Evolutionary conservation across 108 stramenopile genomes (phyloP).

Genomic region (Cyclotella baltica): DNA sequence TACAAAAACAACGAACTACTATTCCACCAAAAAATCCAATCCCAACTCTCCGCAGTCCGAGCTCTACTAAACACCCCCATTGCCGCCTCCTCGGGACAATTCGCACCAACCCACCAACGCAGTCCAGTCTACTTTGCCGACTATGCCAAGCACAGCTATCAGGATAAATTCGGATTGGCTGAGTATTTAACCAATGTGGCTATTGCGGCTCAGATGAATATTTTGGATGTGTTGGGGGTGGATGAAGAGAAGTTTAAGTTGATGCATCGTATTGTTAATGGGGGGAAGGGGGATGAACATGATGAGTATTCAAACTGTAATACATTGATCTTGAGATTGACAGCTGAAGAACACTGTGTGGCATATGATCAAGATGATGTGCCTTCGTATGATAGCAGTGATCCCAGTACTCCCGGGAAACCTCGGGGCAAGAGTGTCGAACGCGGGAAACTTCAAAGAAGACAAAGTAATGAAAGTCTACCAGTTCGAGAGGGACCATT

Average conservation of each 20-base stretch:
- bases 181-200: conserved; percentile 66
- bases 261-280: conserved; percentile 36
- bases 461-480: too few species aligned
- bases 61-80: not conserved
- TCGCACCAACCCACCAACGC: not conserved
- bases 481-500: conserved; percentile 5
- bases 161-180: conserved; percentile 70
- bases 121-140: conserved; percentile 16
- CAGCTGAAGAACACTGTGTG: not conserved
- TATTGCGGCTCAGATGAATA: conserved; percentile 57
- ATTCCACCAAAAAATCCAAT: not conserved
- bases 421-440: conserved; percentile 3
- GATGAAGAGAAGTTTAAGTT: conserved; percentile 42
- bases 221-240: conserved; percentile 63
- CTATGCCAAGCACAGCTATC: conserved; percentile 57
- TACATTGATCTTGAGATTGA: conserved; percentile 1
- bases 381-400: not conserved
- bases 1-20: conserved; percentile 10
- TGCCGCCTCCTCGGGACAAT: not conserved
- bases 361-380: not conserved
- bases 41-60: not conserved
- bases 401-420: not conserved
- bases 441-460: too few species aligned
- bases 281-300: not conserved
- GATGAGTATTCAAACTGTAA: not conserved